Evolutionary conservation across 2,329 filamentous ascomycete genomes (phyloP).

Genomic region (Amauroascus niger): DNA sequence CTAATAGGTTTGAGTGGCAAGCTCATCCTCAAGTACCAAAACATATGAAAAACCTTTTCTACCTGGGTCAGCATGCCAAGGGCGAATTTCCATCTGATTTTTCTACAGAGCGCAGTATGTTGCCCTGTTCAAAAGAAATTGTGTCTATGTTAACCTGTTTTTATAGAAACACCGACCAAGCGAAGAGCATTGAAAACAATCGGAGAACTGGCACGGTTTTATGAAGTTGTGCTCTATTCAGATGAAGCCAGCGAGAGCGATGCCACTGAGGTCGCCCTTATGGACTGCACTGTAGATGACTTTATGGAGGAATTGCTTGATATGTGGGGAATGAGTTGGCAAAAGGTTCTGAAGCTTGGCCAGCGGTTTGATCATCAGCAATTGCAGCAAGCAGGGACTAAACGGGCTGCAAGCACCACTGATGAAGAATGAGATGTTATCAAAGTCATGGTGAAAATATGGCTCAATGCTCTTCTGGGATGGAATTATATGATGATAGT

Average conservation of each 20-base stretch:
- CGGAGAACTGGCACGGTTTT: not conserved
- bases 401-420: too few relatives aligned
- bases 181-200: too few relatives aligned
- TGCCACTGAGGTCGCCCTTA: not conserved
- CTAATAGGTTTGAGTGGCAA: not conserved
- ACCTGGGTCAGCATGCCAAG: not conserved
- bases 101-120: not conserved
- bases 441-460: too few relatives aligned
- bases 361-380: not conserved
- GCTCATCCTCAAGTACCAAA: not conserved
- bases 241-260: not conserved
- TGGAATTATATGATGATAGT: too few relatives aligned
- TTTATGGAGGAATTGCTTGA: constrained; percentile 8
- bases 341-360: not conserved
- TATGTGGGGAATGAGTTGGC: constrained; percentile 6
- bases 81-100: too few relatives aligned
- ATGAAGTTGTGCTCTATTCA: constrained; percentile 2
- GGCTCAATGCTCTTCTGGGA: too few relatives aligned
- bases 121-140: too few relatives aligned
- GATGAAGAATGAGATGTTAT: too few relatives aligned
- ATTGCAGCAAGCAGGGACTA: not conserved
- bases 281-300: not conserved
- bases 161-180: too few relatives aligned
- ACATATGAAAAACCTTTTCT: constrained; percentile 5
- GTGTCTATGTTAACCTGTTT: too few relatives aligned